Percentiles rank a stretch among this genome's conserved stretches.
Conservation (phyloP, 768 basidiomycete genomes). For the Suillus plorans region DNA sequence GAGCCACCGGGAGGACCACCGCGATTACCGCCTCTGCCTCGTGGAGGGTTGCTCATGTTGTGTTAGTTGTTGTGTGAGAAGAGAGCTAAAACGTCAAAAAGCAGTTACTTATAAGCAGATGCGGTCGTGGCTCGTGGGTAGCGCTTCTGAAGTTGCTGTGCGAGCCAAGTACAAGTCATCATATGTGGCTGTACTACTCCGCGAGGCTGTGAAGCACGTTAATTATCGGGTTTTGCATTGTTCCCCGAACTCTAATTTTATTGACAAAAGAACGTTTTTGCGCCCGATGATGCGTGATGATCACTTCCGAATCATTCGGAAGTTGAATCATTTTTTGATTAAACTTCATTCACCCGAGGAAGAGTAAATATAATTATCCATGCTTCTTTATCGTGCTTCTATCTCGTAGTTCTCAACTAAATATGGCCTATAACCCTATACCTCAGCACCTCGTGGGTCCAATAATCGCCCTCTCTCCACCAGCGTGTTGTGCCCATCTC, state of each 20-base stretch:
- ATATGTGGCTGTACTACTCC: background rate
- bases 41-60: slow-evolving; percentile 1
- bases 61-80: background rate
- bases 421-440: background rate
- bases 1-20: slow-evolving; percentile 16
- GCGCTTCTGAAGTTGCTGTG: background rate
- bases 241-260: background rate
- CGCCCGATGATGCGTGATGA: background rate
- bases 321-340: background rate
- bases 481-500: background rate
- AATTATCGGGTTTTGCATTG: background rate
- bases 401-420: background rate
- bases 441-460: background rate
- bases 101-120: background rate
- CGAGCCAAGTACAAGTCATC: background rate
- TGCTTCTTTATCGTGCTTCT: background rate
- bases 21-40: slow-evolving; percentile 17
- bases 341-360: background rate
- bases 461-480: background rate
- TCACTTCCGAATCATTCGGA: background rate
- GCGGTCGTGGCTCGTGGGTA: background rate
- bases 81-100: background rate
- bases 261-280: background rate
- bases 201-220: background rate
- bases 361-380: background rate